Conservation (phyloP, 2,329 filamentous ascomycete genomes). For the Leptographium lundbergii region DNA sequence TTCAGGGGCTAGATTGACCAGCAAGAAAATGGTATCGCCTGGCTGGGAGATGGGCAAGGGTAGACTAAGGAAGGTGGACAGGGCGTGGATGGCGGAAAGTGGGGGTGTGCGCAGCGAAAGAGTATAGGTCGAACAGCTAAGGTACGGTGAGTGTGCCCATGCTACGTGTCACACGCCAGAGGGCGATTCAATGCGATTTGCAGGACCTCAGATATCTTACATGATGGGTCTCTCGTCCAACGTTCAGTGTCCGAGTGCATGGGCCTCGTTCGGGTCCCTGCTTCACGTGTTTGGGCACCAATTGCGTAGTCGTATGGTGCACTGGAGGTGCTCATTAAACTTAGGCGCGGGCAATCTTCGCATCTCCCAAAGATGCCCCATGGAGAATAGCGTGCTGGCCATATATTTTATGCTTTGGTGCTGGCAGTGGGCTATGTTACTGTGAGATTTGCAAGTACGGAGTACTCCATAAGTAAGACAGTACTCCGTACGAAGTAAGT, state of each 20-base stretch:
- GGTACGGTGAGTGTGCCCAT: not conserved
- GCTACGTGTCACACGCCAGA: not conserved
- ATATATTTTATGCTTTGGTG: not conserved
- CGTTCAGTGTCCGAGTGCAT: not conserved
- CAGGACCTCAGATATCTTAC: not conserved
- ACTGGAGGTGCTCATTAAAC: too few relatives aligned
- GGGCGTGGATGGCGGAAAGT: not conserved
- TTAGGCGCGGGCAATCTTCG: too few relatives aligned
- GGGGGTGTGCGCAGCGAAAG: slow-evolving; percentile 1
- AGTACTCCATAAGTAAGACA: too few relatives aligned
- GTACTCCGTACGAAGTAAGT: too few relatives aligned
- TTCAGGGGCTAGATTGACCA: slow-evolving; percentile 1
- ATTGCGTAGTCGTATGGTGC: not conserved
- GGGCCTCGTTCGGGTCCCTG: not conserved
- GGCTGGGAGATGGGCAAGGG: not conserved
- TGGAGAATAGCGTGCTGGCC: not conserved
- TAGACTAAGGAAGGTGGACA: not conserved
- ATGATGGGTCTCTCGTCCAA: not conserved
- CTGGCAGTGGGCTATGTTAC: not conserved
- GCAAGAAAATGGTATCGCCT: slow-evolving; percentile 1
- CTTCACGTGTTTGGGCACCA: not conserved
- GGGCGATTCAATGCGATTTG: not conserved
- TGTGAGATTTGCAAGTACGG: too few relatives aligned
- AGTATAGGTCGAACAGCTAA: not conserved
- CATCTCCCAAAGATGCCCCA: not conserved